Base-by-base conservation (phyloP, 768 basidiomycete species). In the Podaxis carcinomalis region DNA sequence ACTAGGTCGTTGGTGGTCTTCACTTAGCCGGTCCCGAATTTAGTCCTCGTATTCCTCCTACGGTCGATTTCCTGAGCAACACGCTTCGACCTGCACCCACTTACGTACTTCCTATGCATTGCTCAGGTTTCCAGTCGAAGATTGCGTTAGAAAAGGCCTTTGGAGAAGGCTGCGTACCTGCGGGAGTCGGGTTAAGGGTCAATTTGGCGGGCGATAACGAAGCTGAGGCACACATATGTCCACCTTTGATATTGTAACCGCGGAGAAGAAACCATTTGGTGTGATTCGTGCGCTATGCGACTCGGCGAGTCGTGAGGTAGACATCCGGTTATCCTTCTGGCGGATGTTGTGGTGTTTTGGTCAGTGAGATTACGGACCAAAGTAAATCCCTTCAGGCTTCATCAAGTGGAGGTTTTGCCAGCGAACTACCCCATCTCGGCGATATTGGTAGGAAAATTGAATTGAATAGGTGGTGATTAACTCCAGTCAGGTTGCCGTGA, bases 101-200 rank as follows among this genome's bases (percentile, higher is more conserved):
- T 1, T 93, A 88, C 64, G 72, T 93, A 50, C 77, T 93, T 0
- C 92, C 92, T 0, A 89, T 94, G 85, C 93, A 94, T 69, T 94
- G 92, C 66, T 84, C 89, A 2, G 92, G 92, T 3, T 90, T 93
- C 68, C 78, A 80, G n/a, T 81, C 82, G 37, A 92, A 93, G 70
- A 69, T 90, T 6, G 89, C 86, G 1, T 72, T 94, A 66, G 85
- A 86, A 68, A 71, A 73, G 4, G 89, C 81, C 2, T 77, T 95
- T 16, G 92, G 91, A 21, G 83, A 89, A 56, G 85, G 85, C 1
- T 87, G 87, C 66, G 90, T 94, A 11, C 89, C 92, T 0, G 88
- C 85, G 3, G 90, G 90, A 4, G 86, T 87, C 2, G 92, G 92
- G 13, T 78, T 86, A 23, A 85, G 79, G 63, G 80, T 92, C 3